Evolutionary conservation across 2,329 filamentous ascomycete species (phyloP).

Genomic region (Corniculantispora saksenae): DNA sequence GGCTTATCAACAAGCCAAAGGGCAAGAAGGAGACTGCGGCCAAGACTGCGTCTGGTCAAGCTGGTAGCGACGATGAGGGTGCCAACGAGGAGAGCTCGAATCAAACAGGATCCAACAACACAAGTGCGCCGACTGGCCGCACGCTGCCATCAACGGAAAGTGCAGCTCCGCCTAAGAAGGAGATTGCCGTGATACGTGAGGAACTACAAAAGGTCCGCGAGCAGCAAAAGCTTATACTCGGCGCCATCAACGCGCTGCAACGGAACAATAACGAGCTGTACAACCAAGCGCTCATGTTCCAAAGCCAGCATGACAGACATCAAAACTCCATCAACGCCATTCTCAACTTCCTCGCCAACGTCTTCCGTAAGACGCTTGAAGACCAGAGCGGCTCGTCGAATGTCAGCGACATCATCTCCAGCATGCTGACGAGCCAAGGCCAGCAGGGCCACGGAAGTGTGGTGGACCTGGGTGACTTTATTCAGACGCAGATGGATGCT

Average conservation of each 20-base stretch:
- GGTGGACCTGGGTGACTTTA: conserved; percentile 62
- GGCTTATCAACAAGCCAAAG: conserved; percentile 96
- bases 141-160: conserved; percentile 46
- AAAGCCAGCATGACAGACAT: conserved; percentile 90
- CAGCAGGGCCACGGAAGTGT: conserved; percentile 56
- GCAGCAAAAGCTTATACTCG: conserved; percentile 83
- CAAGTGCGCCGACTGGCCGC: conserved; percentile 26
- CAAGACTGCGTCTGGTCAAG: conserved; percentile 65
- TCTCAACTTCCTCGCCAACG: conserved; percentile 91
- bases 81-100: conserved; percentile 40
- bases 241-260: conserved; percentile 76
- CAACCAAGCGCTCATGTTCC: conserved; percentile 84
- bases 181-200: conserved; percentile 74
- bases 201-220: conserved; percentile 81
- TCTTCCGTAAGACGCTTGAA: conserved; percentile 91
- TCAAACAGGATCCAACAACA: conserved; percentile 24
- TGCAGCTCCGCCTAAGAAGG: conserved; percentile 63
- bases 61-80: conserved; percentile 64
- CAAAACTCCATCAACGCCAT: conserved; percentile 99
- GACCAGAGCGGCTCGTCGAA: conserved; percentile 75
- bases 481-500: conserved; percentile 48
- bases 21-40: conserved; percentile 54
- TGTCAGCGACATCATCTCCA: conserved; percentile 80
- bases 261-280: conserved; percentile 87
- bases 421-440: conserved; percentile 64